Evolutionary conservation across 257 asterid genomes (phyloP).

Genomic region (Salvia hispanica): DNA sequence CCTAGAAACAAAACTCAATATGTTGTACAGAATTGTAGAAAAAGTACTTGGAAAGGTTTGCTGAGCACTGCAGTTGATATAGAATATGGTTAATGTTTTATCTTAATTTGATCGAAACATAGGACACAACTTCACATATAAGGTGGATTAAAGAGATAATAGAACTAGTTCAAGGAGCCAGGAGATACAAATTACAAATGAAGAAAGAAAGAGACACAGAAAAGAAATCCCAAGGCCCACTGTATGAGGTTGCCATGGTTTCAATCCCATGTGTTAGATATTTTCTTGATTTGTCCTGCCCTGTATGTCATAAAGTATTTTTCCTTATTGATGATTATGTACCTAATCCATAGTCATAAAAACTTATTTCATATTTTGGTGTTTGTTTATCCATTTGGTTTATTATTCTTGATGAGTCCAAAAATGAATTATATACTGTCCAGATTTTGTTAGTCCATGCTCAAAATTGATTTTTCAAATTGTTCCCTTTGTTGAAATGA

Average conservation of each 20-base stretch:
- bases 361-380: not conserved
- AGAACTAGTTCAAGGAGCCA: slow-evolving; percentile 1
- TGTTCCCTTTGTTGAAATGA: slow-evolving; percentile 29
- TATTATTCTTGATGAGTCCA: slow-evolving; percentile 18
- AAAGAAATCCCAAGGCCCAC: slow-evolving; percentile 10
- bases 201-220: not conserved
- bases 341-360: not conserved
- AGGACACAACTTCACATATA: slow-evolving; percentile 2
- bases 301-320: slow-evolving; percentile 3
- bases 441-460: not conserved
- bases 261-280: not conserved
- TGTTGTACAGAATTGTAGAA: not conserved
- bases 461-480: slow-evolving; percentile 9
- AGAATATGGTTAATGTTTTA: not conserved
- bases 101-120: not conserved
- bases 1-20: not conserved
- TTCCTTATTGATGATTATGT: not conserved
- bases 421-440: not conserved
- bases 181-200: not conserved
- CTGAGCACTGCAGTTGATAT: not conserved
- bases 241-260: not conserved
- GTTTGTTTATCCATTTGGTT: slow-evolving; percentile 14
- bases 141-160: not conserved
- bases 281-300: slow-evolving; percentile 10
- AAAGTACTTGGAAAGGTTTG: not conserved